Evolutionary conservation across 164 flowering plant species (phyloP), one percentile per base, ranked within the genome.

Genomic region (Brasenia schreberi): DNA sequence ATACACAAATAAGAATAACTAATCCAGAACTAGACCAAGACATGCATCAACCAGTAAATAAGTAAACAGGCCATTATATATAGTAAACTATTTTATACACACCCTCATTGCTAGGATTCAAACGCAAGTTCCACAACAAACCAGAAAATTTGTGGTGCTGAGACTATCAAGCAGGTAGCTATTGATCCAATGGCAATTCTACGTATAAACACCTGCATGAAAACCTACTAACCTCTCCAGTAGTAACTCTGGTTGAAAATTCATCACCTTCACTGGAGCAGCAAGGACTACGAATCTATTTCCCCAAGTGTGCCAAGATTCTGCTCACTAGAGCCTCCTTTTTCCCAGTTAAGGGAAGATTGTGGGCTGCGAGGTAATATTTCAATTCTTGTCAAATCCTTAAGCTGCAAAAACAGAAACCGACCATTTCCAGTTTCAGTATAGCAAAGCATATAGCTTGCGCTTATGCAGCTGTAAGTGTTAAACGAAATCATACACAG

Each of bases 341-440:
- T 73, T 82, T 91, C 53, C 99, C 97, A 62, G 82, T 42, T 49
- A 88, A 76, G 18, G 96, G 83, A 60, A 94, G 93, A 68, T 71
- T 74, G 77, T 91, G 81, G 6, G 90, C 94, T 0, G 78, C 66
- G 66, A 94, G 75, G 75, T 91, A 94, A 65, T 73, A 75, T 75
- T 94, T 94, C 63, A 94, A 69, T 70, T 87, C 90, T 49, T 66
- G 96, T 88, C 73, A 94, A 75, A 71, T 89, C 82, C 75, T 82
- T 89, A 80, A 94, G 73, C 96, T 94, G 96, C 82, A 81, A 68
- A 65, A 5, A 60, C 63, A 60, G 27, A 11, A 19, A 18, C 7
- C 10, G 27, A 56, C 12, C n/a, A 56, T n/a, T 11, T 56, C 59
- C 12, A n/a, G n/a, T 11, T 56, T 12, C 12, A 11, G 16, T 56